Conservation (phyloP, 768 basidiomycete genomes). For the Mycena galopus region DNA sequence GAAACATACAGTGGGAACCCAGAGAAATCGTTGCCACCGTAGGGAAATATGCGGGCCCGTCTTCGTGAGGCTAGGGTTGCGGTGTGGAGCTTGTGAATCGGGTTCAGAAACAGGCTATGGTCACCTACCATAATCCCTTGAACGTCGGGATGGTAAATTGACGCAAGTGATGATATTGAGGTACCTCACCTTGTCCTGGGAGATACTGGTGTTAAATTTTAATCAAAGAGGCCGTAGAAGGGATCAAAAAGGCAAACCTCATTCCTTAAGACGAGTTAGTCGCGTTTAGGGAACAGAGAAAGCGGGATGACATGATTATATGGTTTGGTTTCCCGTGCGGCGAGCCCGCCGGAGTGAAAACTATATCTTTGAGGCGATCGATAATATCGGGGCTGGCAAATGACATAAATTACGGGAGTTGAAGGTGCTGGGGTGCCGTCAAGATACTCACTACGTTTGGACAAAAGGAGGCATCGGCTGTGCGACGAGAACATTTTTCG, state of each 20-base stretch:
- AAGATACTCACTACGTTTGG: slow-evolving; percentile 66
- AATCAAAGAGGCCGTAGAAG: slow-evolving; percentile 13
- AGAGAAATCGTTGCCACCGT: slow-evolving; percentile 93
- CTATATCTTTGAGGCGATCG: slow-evolving; percentile 72
- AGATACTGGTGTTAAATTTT: slow-evolving; percentile 68
- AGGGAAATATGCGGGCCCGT: slow-evolving; percentile 90
- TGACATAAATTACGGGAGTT: slow-evolving; percentile 6
- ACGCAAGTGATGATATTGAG: not conserved
- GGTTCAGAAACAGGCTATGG: slow-evolving; percentile 23
- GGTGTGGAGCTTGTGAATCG: slow-evolving; percentile 27
- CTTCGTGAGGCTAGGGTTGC: slow-evolving; percentile 83
- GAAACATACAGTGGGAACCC: slow-evolving; percentile 85
- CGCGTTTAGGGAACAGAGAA: slow-evolving; percentile 5
- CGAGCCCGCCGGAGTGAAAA: slow-evolving; percentile 62
- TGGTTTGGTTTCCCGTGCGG: slow-evolving; percentile 86
- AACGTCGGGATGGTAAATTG: slow-evolving; percentile 27
- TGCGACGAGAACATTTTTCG: slow-evolving; percentile 75
- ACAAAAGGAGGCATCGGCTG: slow-evolving; percentile 81
- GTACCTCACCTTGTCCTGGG: slow-evolving; percentile 68
- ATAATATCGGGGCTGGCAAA: slow-evolving; percentile 80
- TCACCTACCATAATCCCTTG: slow-evolving; percentile 85
- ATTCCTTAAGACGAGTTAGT: slow-evolving; percentile 29
- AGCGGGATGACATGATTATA: slow-evolving; percentile 71
- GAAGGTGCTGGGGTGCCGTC: not conserved
- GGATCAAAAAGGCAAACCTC: slow-evolving; percentile 25